Evolutionary conservation across 768 basidiomycete genomes (phyloP).

Genomic region (Termitomyces heimii): DNA sequence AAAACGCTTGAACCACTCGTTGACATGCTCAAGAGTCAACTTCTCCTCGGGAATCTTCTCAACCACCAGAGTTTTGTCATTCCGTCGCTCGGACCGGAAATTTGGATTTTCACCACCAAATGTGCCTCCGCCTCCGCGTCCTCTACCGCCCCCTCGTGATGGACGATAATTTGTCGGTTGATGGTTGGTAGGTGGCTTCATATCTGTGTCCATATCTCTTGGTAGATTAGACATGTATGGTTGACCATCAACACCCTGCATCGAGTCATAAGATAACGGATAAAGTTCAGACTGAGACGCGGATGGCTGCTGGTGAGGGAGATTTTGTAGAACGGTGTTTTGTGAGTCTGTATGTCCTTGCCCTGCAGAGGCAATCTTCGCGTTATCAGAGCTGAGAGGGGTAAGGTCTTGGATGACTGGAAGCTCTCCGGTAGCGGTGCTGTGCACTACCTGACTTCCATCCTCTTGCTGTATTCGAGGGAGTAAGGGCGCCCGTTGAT

Average conservation of each 20-base stretch:
- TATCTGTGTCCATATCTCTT: constrained; percentile 31
- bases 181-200: constrained; percentile 23
- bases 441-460: constrained; percentile 31
- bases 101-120: constrained; percentile 61
- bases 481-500: constrained; percentile 51
- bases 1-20: constrained; percentile 87
- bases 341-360: constrained; percentile 18
- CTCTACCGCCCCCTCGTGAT: constrained; percentile 28
- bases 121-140: constrained; percentile 49
- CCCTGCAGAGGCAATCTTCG: constrained; percentile 18
- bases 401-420: constrained; percentile 84
- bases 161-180: constrained; percentile 24
- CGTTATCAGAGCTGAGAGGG: constrained; percentile 38
- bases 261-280: constrained; percentile 11
- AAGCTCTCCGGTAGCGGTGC: constrained; percentile 58
- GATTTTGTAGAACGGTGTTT: constrained; percentile 21
- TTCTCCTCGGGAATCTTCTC: constrained; percentile 91
- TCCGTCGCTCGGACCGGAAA: constrained; percentile 61
- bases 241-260: constrained; percentile 20
- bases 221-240: constrained; percentile 16
- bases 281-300: background rate
- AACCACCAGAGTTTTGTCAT: constrained; percentile 82
- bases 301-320: constrained; percentile 12
- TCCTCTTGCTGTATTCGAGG: constrained; percentile 52
- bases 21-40: constrained; percentile 71